A percentile compares a stretch with the other conserved stretches of the same genome.
Conservation (phyloP, 1,284 basidiomycete genomes). For the Ceratobasidium theobromae region DNA sequence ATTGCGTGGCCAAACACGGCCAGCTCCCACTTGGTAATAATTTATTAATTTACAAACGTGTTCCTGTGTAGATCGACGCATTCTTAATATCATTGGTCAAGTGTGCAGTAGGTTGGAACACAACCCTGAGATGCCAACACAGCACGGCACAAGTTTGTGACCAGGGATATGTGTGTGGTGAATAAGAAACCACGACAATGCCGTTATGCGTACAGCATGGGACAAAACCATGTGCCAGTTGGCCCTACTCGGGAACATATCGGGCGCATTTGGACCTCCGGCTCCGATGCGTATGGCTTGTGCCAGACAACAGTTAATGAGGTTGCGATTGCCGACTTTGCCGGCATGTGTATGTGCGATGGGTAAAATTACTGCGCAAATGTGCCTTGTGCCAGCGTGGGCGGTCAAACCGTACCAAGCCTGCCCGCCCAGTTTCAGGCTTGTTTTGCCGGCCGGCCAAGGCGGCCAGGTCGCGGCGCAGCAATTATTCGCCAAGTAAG, state of each 20-base stretch:
- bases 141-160: too few species aligned
- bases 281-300: constrained; percentile 25
- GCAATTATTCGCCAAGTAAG: background rate
- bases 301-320: constrained; percentile 18
- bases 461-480: background rate
- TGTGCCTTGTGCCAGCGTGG: background rate
- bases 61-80: constrained; percentile 41
- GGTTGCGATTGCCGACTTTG: constrained; percentile 18
- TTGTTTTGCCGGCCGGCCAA: background rate
- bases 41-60: constrained; percentile 31
- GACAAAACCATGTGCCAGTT: constrained; percentile 46
- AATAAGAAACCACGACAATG: constrained; percentile 33
- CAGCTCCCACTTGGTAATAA: constrained; percentile 41
- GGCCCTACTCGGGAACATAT: constrained; percentile 44
- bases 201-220: constrained; percentile 43
- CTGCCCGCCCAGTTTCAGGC: background rate
- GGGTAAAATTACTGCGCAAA: background rate
- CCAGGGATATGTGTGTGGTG: too few species aligned
- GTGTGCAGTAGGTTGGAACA: too few species aligned
- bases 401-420: background rate
- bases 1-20: too few species aligned
- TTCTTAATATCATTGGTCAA: constrained; percentile 55
- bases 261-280: constrained; percentile 44
- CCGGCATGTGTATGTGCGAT: constrained; percentile 27
- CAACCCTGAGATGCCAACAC: too few species aligned